Conservation (phyloP, 2,329 filamentous ascomycete species). For the Colletotrichum euphorbiae region DNA sequence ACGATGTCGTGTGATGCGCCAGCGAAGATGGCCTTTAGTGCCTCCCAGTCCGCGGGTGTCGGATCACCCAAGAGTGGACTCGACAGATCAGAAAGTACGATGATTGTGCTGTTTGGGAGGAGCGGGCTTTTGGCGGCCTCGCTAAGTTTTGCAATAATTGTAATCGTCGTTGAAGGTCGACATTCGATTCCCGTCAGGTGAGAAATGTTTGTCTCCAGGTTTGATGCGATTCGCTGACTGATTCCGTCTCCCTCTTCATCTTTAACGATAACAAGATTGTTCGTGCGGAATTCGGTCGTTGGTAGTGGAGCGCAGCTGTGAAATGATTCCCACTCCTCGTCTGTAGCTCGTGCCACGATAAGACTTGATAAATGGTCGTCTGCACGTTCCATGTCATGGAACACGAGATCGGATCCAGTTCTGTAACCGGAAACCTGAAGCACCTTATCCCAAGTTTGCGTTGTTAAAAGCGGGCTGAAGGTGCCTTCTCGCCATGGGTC, state of each 20-base stretch:
- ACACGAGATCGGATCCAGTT: slow-evolving; percentile 24
- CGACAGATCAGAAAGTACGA: slow-evolving; percentile 29
- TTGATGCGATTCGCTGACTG: too few species aligned
- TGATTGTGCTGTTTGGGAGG: not conserved
- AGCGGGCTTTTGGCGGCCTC: not conserved
- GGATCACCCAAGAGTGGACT: slow-evolving; percentile 48
- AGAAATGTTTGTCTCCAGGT: too few species aligned
- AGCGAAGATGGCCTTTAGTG: slow-evolving; percentile 38
- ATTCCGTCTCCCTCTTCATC: too few species aligned
- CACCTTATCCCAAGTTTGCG: slow-evolving; percentile 44
- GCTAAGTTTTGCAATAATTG: too few species aligned
- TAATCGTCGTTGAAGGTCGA: too few species aligned
- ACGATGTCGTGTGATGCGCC: slow-evolving; percentile 35
- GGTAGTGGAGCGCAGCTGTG: not conserved
- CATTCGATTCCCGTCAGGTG: too few species aligned
- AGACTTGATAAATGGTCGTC: slow-evolving; percentile 3
- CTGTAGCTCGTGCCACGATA: not conserved
- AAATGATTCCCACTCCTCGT: slow-evolving; percentile 8
- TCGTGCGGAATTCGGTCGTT: too few species aligned
- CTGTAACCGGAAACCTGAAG: slow-evolving; percentile 44
- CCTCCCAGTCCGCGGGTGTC: slow-evolving; percentile 43
- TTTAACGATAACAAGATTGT: too few species aligned
- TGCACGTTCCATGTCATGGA: slow-evolving; percentile 14
- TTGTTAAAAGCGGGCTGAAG: slow-evolving; percentile 45
- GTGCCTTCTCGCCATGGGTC: slow-evolving; percentile 42